Base-by-base conservation (phyloP, 768 basidiomycete genomes). In the Suillus paluster region DNA sequence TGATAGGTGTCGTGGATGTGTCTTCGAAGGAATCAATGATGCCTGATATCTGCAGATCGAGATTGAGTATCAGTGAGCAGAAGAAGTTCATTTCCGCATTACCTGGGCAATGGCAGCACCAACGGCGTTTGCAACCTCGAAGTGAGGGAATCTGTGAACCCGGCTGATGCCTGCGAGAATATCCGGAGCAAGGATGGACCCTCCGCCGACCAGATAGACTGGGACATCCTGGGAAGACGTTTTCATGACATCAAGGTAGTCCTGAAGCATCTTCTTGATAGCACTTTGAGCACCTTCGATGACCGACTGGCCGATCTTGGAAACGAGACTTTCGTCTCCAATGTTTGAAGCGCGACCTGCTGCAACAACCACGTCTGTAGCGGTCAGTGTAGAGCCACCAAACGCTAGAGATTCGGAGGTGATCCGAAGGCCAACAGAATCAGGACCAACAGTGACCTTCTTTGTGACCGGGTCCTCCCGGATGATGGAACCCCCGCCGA, bases 151-250 rank as follows among this genome's bases (percentile, higher is more conserved):
- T 15, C 80, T 75, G 58, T 83, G 77, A 19, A 87, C 79, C 57
- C 77, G 78, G 56, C 78, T 79, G 5, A 88, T 81, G 10, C 88
- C 88, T 36, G 70, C 73, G 0, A 90, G 78, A 11, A 72, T 56
- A 10, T 79, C 72, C 0, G 88, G 86, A 11, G 83, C 78, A 38
- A 90, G 77, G 65, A 89, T 83, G 0, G 85, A 83, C 5, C 88
- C 88, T 17, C 88, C 88, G 25, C 88, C 88, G 41, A 89, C 88
- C 2, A 90, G 79, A 33, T 87, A 79, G 12, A 88, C 78, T 27
- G 86, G 82, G 48, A 83, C 78, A 67, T 84, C 83, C 27, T 81
- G 81, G 2, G 81, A 80, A 36, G 80, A 82, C 5, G 87, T 89
- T 77, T 90, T 90, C 86, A 90, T 88, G 27, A 73, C 72, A 67